Percentiles rank a stretch among this genome's conserved stretches.
These are phyloP conservation scores for Vickermania ingenoplastis DNA, from an alignment of 208 protist genomes.

Conservation along the genomic window DNA sequence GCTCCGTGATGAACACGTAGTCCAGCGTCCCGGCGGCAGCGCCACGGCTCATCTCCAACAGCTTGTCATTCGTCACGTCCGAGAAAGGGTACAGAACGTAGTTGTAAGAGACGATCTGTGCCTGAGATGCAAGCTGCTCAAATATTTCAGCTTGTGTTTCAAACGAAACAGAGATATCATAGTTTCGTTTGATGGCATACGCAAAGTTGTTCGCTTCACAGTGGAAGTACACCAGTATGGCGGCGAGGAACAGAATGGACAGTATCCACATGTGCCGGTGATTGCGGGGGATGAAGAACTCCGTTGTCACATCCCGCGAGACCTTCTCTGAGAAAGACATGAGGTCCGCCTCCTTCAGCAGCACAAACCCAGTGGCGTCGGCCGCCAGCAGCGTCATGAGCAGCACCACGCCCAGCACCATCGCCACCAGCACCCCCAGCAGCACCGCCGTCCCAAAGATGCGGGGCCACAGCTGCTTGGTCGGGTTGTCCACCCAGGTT, in stretches of 20 bases:
- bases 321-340: neutral
- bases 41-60: neutral
- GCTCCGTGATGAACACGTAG: neutral
- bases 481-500: neutral
- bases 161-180: neutral
- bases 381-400: neutral
- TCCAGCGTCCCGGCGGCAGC: neutral
- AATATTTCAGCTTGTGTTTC: neutral
- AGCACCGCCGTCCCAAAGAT: neutral
- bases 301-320: neutral
- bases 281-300: neutral
- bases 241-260: neutral
- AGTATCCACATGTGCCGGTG: neutral
- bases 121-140: neutral
- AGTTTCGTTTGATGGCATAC: neutral
- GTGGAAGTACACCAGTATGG: neutral
- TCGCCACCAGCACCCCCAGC: neutral
- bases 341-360: neutral
- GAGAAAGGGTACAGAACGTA: constrained; percentile 1
- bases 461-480: neutral
- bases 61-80: neutral
- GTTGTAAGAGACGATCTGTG: neutral
- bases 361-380: neutral
- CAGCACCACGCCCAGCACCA: neutral
- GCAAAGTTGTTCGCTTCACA: too few species aligned